phyloP scores from a whole-genome alignment of 1,284 basidiomycete species.

The Moesziomyces sp. region DNA sequence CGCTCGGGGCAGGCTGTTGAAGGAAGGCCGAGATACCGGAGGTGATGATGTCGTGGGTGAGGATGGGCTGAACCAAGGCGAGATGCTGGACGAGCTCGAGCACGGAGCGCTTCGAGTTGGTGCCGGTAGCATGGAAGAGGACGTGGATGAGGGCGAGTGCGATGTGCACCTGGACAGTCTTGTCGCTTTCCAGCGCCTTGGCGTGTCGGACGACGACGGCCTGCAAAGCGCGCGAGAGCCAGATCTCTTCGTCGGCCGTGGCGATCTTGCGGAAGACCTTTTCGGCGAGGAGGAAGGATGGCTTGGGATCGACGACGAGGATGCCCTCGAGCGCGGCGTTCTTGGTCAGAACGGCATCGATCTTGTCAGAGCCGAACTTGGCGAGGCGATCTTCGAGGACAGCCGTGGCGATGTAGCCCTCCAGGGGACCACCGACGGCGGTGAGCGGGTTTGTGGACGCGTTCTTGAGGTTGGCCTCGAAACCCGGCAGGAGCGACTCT shows the following conservation, averaged over 20 bases:
- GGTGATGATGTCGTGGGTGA: conserved; percentile 42
- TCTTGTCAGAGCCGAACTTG: conserved; percentile 41
- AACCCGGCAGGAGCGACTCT: conserved; percentile 56
- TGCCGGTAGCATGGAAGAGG: conserved; percentile 41
- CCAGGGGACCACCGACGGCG: conserved; percentile 56
- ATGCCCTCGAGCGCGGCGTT: conserved; percentile 48
- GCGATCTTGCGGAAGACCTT: conserved; percentile 61
- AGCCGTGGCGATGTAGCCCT: conserved; percentile 60
- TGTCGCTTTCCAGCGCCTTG: conserved; percentile 28
- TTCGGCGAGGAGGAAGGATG: conserved; percentile 64
- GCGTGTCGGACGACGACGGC: conserved; percentile 20
- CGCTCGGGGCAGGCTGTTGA: conserved; percentile 14
- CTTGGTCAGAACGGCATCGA: conserved; percentile 28
- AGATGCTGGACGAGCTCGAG: conserved; percentile 27
- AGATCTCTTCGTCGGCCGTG: conserved; percentile 51
- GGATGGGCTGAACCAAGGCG: conserved; percentile 23
- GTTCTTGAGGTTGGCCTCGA: conserved; percentile 57
- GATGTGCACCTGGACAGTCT: conserved; percentile 29
- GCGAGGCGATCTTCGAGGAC: conserved; percentile 44
- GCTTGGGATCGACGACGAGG: conserved; percentile 50
- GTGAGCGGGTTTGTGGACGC: conserved; percentile 58
- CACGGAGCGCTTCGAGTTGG: conserved; percentile 27
- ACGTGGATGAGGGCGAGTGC: conserved; percentile 49
- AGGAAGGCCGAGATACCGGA: conserved; percentile 42
- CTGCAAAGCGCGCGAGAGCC: conserved; percentile 52